These are phyloP conservation scores for Gaultheria prostrata DNA, from an alignment of 148 eudicot species.

Conservation along the genomic window DNA sequence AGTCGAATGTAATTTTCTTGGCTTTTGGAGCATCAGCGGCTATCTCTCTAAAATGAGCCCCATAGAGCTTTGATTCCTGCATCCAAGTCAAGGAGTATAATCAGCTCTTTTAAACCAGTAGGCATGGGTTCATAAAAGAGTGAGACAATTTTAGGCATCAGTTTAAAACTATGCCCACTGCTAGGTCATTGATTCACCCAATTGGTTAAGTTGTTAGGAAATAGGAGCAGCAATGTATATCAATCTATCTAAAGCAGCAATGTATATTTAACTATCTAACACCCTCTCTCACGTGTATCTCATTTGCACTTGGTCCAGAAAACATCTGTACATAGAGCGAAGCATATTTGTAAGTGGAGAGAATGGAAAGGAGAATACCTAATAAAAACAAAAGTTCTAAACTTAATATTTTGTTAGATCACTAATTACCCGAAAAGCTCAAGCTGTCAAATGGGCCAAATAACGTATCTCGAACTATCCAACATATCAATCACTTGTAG, in stretches of 20 bases:
- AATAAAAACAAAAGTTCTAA: neutral
- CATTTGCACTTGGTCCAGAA: neutral
- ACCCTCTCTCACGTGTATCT: neutral
- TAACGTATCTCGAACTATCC: neutral
- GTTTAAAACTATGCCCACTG: neutral
- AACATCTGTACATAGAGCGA: neutral
- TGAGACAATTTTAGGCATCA: neutral
- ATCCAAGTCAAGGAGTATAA: neutral
- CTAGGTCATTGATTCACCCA: neutral
- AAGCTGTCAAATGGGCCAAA: neutral
- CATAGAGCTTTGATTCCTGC: slow-evolving; percentile 96
- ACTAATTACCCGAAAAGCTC: neutral
- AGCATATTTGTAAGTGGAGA: neutral
- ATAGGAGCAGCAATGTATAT: neutral
- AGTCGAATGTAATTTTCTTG: slow-evolving; percentile 71
- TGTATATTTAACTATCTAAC: neutral
- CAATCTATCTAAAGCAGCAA: neutral
- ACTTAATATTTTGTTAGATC: neutral
- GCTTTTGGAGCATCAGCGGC: slow-evolving; percentile 90
- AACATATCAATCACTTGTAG: neutral
- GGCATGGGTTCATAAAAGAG: neutral
- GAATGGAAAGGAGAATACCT: neutral
- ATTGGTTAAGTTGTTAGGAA: neutral
- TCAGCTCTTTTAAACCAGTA: neutral
- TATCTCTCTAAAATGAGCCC: slow-evolving; percentile 91